Evolutionary conservation across 371 early-diverging fungal genomes (phyloP), one percentile per base, ranked within the genome.

Genomic region (Nematocida sp.): DNA sequence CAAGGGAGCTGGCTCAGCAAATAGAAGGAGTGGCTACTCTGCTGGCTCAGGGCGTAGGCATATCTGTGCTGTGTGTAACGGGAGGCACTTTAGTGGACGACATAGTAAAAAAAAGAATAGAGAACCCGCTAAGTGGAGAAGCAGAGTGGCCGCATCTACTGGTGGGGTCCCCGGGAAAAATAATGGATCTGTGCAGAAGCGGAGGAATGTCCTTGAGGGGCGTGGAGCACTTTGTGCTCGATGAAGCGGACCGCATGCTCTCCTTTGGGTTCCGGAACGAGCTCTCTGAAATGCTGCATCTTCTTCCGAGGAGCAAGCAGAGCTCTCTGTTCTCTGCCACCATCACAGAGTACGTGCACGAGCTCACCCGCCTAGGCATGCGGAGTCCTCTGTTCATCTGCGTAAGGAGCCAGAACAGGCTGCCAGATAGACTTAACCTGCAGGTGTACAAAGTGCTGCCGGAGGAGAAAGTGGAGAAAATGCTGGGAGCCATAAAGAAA

Each of bases 1-100:
- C 77, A 16, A 49, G 66, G 13, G 77, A 77, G 63, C 77, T 77
- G 16, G 63, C 77, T 1, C 59, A 47, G 57, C 77, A 77, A 42
- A 77, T 63, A 5, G 54, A 77, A 28, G 25, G 40, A 38, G 55
- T 65, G 33, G 66, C 55, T 57, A 28, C 23, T 5, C n/a, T 30
- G 9, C 18, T 66, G 23, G 11, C 66, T 16, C 38, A 23, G 25
- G 66, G 32, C 28, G 35, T 55, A 0, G 36, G 2, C 5, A 11
- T 66, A 11, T 13, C 16, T 16, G 18, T 55, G 39, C 36, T 54
- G 42, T 66, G 66, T 42, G 42, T 66, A 13, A 54, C 55, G 18
- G 66, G 66, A 16, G 66, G 66, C 13, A 28, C 25, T 1, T 36
- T 54, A 55, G 40, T 66, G 25, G 66, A 54, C 35, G 66, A 66